These are phyloP conservation scores for Penicillium olsonii DNA, from an alignment of 2,329 filamentous ascomycete genomes.

Conservation along the genomic window DNA sequence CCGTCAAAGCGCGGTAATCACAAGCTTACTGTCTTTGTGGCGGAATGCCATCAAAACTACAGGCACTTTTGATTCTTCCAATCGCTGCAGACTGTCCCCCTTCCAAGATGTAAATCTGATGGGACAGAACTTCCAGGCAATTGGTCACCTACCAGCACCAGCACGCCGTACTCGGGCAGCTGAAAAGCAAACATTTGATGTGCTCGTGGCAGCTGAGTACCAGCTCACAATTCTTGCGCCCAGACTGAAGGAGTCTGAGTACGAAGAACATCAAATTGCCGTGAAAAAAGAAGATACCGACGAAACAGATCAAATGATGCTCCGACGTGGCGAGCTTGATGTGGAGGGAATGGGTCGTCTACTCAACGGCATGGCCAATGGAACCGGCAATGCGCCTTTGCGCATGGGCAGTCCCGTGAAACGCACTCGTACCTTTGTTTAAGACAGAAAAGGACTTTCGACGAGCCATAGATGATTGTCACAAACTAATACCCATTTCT, in stretches of 20 bases:
- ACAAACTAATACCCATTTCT: conserved; percentile 37
- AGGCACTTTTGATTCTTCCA: conserved; percentile 43
- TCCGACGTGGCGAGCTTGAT: conserved; percentile 47
- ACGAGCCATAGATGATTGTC: conserved; percentile 16
- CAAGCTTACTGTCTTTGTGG: conserved; percentile 48
- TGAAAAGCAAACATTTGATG: conserved; percentile 34
- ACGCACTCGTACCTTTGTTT: conserved; percentile 39
- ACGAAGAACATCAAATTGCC: conserved; percentile 12
- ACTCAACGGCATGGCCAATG: conserved; percentile 44
- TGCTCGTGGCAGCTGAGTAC: conserved; percentile 44
- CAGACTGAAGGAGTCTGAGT: conserved; percentile 28
- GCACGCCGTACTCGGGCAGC: conserved; percentile 24
- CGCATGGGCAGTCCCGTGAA: conserved; percentile 40
- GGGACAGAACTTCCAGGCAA: conserved; percentile 43
- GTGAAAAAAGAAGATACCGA: conserved; percentile 20
- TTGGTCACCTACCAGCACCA: conserved; percentile 38
- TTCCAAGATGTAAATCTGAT: conserved; percentile 42
- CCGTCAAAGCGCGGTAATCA: conserved; percentile 43
- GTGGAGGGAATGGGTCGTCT: conserved; percentile 51
- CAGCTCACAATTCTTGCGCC: conserved; percentile 42
- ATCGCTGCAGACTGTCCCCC: conserved; percentile 39
- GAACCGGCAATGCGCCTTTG: conserved; percentile 25
- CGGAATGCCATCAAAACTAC: conserved; percentile 41
- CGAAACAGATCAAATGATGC: conserved; percentile 44
- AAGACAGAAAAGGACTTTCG: conserved; percentile 13